Evolutionary conservation across 2,329 filamentous ascomycete genomes (phyloP).

Genomic region (Cucurbitaria berberidis): DNA sequence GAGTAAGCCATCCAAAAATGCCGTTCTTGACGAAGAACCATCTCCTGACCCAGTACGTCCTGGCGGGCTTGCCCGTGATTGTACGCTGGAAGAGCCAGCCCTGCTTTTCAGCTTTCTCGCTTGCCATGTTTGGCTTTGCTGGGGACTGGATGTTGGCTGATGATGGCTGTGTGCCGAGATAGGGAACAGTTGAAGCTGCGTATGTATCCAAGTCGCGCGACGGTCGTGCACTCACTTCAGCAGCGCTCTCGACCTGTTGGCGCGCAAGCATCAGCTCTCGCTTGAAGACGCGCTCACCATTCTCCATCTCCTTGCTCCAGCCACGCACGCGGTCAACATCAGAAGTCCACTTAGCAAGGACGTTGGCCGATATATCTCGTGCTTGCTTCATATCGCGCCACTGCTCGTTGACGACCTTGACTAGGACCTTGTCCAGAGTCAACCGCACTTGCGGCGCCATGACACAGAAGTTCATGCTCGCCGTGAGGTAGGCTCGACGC

Average conservation of each 20-base stretch:
- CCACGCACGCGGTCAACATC: slow-evolving; percentile 93
- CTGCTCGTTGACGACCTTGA: slow-evolving; percentile 82
- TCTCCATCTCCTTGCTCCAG: slow-evolving; percentile 94
- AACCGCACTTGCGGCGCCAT: slow-evolving; percentile 84
- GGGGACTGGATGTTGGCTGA: slow-evolving; percentile 55
- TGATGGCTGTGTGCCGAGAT: slow-evolving; percentile 72
- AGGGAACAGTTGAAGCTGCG: slow-evolving; percentile 85
- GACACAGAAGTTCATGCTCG: slow-evolving; percentile 91
- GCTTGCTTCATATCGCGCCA: slow-evolving; percentile 84
- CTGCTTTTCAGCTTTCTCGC: slow-evolving; percentile 75
- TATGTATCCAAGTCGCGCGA: slow-evolving; percentile 95
- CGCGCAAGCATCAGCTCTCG: slow-evolving; percentile 80
- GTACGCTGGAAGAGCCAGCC: slow-evolving; percentile 90
- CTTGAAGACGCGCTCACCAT: slow-evolving; percentile 81
- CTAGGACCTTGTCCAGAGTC: slow-evolving; percentile 83
- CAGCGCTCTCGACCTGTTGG: slow-evolving; percentile 79
- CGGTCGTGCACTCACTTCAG: slow-evolving; percentile 73
- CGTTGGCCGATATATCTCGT: slow-evolving; percentile 66
- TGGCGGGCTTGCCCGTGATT: slow-evolving; percentile 83
- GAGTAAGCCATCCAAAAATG: slow-evolving; percentile 93
- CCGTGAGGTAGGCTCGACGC: slow-evolving; percentile 86
- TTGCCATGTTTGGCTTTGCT: slow-evolving; percentile 58
- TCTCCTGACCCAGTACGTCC: slow-evolving; percentile 85
- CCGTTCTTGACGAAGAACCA: slow-evolving; percentile 98
- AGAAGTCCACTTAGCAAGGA: slow-evolving; percentile 69